Percentiles rank a stretch among this genome's conserved stretches.
Evolutionary conservation across 768 basidiomycete genomes (phyloP).

Genomic region (Gautieria morchelliformis): DNA sequence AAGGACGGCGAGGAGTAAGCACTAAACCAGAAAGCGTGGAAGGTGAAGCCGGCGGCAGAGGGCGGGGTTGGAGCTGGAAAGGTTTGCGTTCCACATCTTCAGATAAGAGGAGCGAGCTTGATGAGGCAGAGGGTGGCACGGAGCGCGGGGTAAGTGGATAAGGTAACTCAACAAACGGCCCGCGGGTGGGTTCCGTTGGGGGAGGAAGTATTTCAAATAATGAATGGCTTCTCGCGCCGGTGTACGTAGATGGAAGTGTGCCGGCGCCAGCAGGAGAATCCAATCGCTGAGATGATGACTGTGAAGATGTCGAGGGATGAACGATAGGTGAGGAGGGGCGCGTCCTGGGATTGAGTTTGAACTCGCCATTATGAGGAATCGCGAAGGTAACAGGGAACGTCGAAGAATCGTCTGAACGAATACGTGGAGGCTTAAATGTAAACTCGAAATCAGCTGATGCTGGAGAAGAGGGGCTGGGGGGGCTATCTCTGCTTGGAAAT

Average conservation of each 20-base stretch:
- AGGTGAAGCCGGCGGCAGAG: conserved; percentile 6
- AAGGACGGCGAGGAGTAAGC: conserved; percentile 14
- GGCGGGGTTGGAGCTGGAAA: not conserved
- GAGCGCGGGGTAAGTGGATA: not conserved
- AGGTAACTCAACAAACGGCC: not conserved
- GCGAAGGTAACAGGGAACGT: not conserved
- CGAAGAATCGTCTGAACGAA: not conserved
- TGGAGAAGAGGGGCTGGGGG: not conserved
- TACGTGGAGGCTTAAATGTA: conserved; percentile 1
- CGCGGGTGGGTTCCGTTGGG: not conserved
- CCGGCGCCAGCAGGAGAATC: not conserved
- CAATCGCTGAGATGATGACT: not conserved
- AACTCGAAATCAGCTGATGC: conserved; percentile 3
- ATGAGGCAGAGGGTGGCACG: not conserved
- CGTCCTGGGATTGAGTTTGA: not conserved
- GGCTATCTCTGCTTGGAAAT: not conserved
- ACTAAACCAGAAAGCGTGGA: conserved; percentile 9
- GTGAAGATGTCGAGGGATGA: not conserved
- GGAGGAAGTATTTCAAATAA: conserved; percentile 1
- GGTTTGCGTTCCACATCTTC: not conserved
- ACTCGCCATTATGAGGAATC: conserved; percentile 14
- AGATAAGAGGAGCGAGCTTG: not conserved
- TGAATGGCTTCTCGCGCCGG: not conserved
- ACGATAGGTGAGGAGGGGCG: not conserved
- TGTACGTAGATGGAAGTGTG: not conserved